Evolutionary conservation across 441 rosid genomes (phyloP).

Genomic region (Pelargonium myrrhifolium): DNA sequence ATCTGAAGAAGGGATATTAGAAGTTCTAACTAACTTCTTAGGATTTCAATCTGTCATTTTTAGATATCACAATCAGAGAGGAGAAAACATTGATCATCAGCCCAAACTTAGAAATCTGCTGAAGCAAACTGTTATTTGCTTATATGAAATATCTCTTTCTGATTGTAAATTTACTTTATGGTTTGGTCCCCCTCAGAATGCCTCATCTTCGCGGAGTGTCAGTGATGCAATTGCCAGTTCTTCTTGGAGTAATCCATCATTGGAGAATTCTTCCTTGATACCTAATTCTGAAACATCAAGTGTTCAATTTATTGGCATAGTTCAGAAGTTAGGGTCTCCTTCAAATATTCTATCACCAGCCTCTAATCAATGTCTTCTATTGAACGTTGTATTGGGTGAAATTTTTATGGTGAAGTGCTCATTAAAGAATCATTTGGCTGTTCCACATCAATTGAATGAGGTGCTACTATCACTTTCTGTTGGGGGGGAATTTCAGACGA

Average conservation of each 20-base stretch:
- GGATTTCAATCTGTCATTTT: slow-evolving; percentile 46
- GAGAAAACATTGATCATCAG: slow-evolving; percentile 42
- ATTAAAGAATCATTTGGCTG: slow-evolving; percentile 42
- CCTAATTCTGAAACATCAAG: slow-evolving; percentile 33
- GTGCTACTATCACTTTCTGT: slow-evolving; percentile 52
- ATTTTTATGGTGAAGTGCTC: slow-evolving; percentile 48
- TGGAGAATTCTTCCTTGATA: slow-evolving; percentile 26
- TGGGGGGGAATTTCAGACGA: slow-evolving; percentile 45
- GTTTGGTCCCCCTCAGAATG: slow-evolving; percentile 35
- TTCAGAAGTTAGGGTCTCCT: slow-evolving; percentile 35
- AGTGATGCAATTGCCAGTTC: slow-evolving; percentile 28
- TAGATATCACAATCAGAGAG: slow-evolving; percentile 38
- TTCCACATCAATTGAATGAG: slow-evolving; percentile 47
- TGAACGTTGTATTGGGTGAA: slow-evolving; percentile 40
- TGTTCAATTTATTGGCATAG: slow-evolving; percentile 29
- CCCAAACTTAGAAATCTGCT: slow-evolving; percentile 32
- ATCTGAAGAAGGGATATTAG: slow-evolving; percentile 46
- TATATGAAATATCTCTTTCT: slow-evolving; percentile 58
- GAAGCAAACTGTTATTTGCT: slow-evolving; percentile 45
- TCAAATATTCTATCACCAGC: slow-evolving; percentile 29
- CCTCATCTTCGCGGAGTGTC: slow-evolving; percentile 26
- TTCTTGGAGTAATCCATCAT: slow-evolving; percentile 18
- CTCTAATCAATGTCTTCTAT: slow-evolving; percentile 39
- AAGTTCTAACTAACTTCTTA: slow-evolving; percentile 35
- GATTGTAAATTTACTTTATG: slow-evolving; percentile 40